Base-by-base conservation (phyloP, 805 yeast genomes). In the Torulaspora gathmanii region DNA sequence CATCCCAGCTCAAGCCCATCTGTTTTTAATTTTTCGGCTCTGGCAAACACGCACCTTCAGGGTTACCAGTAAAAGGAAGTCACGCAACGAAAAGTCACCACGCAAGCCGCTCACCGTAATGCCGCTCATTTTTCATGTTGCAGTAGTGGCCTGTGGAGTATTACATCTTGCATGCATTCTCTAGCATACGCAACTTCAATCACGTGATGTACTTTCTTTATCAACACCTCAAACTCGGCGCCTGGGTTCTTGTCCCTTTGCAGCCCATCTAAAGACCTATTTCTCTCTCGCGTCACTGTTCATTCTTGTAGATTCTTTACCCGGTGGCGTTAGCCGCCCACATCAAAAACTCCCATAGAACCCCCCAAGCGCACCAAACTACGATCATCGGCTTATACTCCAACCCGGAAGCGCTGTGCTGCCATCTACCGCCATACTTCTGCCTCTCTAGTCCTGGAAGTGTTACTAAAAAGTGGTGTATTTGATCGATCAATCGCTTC, bases 271-370 rank as follows among this genome's bases (percentile, higher is more conserved):
- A 22, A 5, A 2, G 8, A 5, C 8, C 34, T 31, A n/a, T n/a
- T 22, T 31, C 19, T 19, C 12, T 13, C 12, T 4, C 12, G 3
- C n/a, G 12, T n/a, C 34, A 6, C 9, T 8, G 20, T 16, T 13
- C 30, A 27, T 22, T 22, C 25, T 6, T 22, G 25, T 10, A 3
- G 10, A 11, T 12, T 27, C 19, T 8, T n/a, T 22, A 12, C 26
- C n/a, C 34, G 36, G 42, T 39, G 37, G 42, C 42, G 42, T 31
- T 39, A 39, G 42, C 42, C 42, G 42, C 42, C 37, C 42, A 39
- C 5, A 30, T 22, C 37, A 13, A n/a, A 22, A 22, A 7, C 4
- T 7, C 30, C 4, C n/a, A 4, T 20, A 22, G 5, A 29, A 12
- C 27, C 35, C 9, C n/a, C 27, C 8, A 29, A 26, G 5, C 28